Evolutionary conservation across 192 early-diverging fungal genomes (phyloP), one percentile per base, ranked within the genome.

Genomic region (Allomyces macrogynus): DNA sequence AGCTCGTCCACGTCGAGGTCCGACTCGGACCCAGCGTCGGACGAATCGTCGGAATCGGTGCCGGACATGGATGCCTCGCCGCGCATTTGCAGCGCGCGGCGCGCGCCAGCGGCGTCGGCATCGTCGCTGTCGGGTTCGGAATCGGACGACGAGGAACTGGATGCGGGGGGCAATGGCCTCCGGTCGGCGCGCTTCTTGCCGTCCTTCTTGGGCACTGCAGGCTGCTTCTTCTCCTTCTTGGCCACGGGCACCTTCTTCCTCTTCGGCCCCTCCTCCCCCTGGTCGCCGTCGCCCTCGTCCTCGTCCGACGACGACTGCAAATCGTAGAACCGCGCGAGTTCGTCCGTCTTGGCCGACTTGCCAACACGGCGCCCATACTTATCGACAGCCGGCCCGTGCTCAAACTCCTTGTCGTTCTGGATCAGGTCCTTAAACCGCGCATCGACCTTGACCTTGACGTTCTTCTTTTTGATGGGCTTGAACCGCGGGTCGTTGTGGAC

Each of bases 361-460:
- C 66, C 69, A 9, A 68, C 66, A 10, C 62, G 44, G 12, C 70
- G 71, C 0, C 74, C 77, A 49, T 72, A 75, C 22, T 69, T 57
- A 43, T 80, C 76, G n/a, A 80, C 68, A 24, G 67, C 71, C 68
- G 73, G 91, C 90, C 69, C 20, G 49, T 69, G 70, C 18, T 72
- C 81, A 68, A 87, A 85, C 61, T 82, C 83, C 23, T 86, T 81
- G 70, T 79, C 77, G 24, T 84, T 76, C 66, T 95, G 78, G 86
- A 97, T 89, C 16, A n/a, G 16, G 23, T 77, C 72, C 11, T 79
- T 68, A 72, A 97, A 97, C 57, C 95, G 87, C 67, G 83, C 78
- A 80, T 97, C 95, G 27, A 97, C 81, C 14, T 80, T 81, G 63
- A 97, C 81, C 71, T 97, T 95, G 61, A 72, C 74, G 62, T 85